Conservation (phyloP, 352 stramenopile genomes). For the Thraustochytrium striatum region DNA sequence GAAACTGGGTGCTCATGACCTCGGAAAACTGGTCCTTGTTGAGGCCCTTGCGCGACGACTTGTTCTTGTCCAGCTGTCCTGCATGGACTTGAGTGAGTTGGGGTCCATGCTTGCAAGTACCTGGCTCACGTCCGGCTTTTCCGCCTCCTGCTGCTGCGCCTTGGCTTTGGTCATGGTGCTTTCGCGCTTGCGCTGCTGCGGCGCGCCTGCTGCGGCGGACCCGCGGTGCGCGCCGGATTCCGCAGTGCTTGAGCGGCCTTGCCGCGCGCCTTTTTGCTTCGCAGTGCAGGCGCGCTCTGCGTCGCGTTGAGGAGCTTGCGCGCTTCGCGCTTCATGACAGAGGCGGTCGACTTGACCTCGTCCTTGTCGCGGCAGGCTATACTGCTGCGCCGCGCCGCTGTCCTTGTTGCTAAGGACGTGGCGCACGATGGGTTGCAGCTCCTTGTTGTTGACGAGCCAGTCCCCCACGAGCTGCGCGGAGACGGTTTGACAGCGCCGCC, state of each 20-base stretch:
- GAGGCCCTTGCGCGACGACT: conserved; percentile 24
- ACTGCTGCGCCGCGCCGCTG: background rate
- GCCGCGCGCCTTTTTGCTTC: background rate
- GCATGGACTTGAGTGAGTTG: background rate
- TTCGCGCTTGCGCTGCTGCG: no score
- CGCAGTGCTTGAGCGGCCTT: no score
- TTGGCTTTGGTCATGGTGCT: background rate
- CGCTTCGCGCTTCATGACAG: conserved; percentile 33
- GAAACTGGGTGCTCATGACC: conserved; percentile 43
- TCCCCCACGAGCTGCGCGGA: conserved; percentile 36
- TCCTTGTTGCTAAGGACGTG: background rate
- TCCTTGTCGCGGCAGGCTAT: conserved; percentile 33
- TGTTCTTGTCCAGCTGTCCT: conserved; percentile 23
- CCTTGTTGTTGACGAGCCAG: conserved; percentile 12
- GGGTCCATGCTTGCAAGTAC: background rate
- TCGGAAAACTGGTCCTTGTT: conserved; percentile 36
- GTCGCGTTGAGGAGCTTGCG: conserved; percentile 28
- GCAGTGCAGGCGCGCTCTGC: background rate
- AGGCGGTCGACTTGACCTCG: conserved; percentile 3
- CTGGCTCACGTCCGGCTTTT: background rate
- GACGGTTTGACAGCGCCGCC: conserved; percentile 39
- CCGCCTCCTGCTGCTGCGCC: background rate
- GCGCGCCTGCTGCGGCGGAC: no score
- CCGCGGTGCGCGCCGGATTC: no score
- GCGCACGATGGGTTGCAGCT: background rate